Evolutionary conservation across 306 rosid genomes (phyloP).

Genomic region (Crotalaria pallida): DNA sequence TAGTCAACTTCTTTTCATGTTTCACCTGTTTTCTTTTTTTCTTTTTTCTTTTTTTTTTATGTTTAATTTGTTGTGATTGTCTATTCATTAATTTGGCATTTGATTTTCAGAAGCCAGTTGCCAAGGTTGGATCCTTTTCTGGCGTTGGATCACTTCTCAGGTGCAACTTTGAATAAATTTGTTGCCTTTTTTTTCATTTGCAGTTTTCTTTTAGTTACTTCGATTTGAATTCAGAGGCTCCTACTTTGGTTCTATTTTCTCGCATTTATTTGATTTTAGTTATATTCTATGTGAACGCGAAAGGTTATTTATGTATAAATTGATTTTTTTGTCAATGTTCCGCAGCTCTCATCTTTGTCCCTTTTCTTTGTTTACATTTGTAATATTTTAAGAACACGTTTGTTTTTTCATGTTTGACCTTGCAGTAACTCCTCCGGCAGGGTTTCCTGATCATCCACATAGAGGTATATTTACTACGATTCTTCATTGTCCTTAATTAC

Average conservation of each 20-base stretch:
- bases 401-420: constrained; percentile 14
- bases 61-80: neutral
- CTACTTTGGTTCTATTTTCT: too few species aligned
- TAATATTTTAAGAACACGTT: neutral
- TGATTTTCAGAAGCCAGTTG: constrained; percentile 31
- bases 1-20: neutral
- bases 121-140: constrained; percentile 43
- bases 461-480: constrained; percentile 26
- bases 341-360: too few species aligned
- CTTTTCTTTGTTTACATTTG: neutral
- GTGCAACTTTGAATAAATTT: constrained; percentile 7
- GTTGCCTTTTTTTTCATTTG: too few species aligned
- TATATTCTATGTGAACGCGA: too few species aligned
- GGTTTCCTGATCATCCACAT: constrained; percentile 50
- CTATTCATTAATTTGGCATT: neutral
- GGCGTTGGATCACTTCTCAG: constrained; percentile 46
- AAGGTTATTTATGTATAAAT: too few species aligned
- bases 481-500: neutral
- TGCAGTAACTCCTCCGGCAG: constrained; percentile 44
- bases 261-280: too few species aligned
- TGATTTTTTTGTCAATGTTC: too few species aligned
- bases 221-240: too few species aligned
- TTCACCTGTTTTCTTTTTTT: too few species aligned
- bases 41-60: too few species aligned
- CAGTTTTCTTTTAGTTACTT: too few species aligned